Base-by-base conservation (phyloP, 2,329 filamentous ascomycete genomes). In the Myriangium duriaei region DNA sequence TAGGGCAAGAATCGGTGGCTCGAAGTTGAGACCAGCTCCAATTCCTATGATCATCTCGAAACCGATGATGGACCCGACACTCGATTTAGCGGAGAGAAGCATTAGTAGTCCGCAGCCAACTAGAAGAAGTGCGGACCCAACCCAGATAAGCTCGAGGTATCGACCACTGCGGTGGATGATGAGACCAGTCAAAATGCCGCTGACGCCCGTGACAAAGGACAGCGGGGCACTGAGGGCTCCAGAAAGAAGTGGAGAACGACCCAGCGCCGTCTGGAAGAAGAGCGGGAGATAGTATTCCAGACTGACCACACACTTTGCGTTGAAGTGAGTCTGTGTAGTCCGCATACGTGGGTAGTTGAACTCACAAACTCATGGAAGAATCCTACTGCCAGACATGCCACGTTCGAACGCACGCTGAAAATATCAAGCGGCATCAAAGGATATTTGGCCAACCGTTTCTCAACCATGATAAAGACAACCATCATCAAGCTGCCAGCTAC, bases 251-350 rank as follows among this genome's bases (percentile, higher is more conserved):
- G 78, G 74, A 0, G 67, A 67, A 1, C 72, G 72, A 35, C 68
- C 67, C 2, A 77, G 67, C 1, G 78, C 79, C 2, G 75, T 69
- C 52, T 87, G 81, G 38, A 83, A 77, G 57, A 79, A 86, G 0
- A 85, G 64, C 0, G 81, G 81, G 16, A 85, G 62, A 49, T 81
- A 86, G 56, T 82, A 86, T 34, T 75, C 71, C 0, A 69, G 72
- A 29, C 81, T 77, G 54, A 79, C 80, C 21, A 60, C 65, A 45
- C 12, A 6, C 30, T 11, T 64, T n/a, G n/a, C n/a, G n/a, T n/a
- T n/a, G n/a, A n/a, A n/a, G n/a, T n/a, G n/a, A n/a, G n/a, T n/a
- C n/a, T n/a, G 44, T 70, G 64, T 24, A 72, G 61, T 50, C 50
- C 3, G 4, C n/a, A n/a, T 13, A 11, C 18, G 29, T 42, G 5